These are phyloP conservation scores for Terana coerulea DNA, from an alignment of 768 basidiomycete species.

Conservation along the genomic window DNA sequence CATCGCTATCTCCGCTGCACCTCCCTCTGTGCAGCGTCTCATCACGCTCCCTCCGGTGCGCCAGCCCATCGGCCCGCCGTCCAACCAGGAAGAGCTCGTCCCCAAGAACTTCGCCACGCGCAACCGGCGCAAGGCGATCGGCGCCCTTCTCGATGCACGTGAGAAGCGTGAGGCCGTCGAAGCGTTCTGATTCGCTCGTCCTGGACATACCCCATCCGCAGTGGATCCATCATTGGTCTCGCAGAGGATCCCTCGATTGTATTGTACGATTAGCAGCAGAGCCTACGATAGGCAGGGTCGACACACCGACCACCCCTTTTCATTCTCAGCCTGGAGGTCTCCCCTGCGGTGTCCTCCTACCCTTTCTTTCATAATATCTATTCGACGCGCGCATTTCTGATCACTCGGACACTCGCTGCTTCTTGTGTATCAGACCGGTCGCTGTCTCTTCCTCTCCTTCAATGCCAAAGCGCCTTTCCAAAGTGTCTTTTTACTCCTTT, in stretches of 20 bases:
- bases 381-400: conserved; percentile 15
- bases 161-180: conserved; percentile 76
- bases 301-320: conserved; percentile 4
- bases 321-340: conserved; percentile 4
- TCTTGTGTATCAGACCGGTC: conserved; percentile 8
- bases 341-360: conserved; percentile 13
- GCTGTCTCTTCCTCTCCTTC: conserved; percentile 16
- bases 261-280: conserved; percentile 20
- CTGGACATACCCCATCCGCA: neutral
- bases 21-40: conserved; percentile 41
- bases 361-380: conserved; percentile 18
- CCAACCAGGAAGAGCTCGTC: conserved; percentile 80
- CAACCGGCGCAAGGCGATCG: conserved; percentile 81
- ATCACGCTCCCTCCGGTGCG: conserved; percentile 67
- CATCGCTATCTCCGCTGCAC: conserved; percentile 33
- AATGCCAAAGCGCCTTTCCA: conserved; percentile 4
- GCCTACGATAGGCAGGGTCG: conserved; percentile 14
- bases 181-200: conserved; percentile 44
- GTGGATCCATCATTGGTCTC: neutral
- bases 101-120: conserved; percentile 88
- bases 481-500: conserved; percentile 4
- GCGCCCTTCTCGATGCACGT: conserved; percentile 74
- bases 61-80: conserved; percentile 87
- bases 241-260: neutral
- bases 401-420: conserved; percentile 6